phyloP scores from a whole-genome alignment of 768 basidiomycete genomes.

The Lyophyllum atratum region DNA sequence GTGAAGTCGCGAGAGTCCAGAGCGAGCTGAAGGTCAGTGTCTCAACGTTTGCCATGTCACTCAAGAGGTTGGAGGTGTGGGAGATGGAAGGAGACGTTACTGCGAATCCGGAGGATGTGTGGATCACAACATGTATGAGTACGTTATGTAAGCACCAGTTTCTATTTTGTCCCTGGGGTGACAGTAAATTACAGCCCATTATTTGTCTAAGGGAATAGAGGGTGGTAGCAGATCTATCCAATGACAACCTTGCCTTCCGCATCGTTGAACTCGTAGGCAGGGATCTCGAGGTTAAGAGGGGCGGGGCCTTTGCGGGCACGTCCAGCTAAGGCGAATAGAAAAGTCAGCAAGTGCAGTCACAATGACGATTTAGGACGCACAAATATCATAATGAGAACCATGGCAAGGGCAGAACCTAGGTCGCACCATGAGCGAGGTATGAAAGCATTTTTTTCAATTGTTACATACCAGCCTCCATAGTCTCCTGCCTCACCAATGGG shows the following conservation, averaged over 20 bases:
- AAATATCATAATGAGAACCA: slow-evolving; percentile 98
- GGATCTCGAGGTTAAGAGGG: slow-evolving; percentile 95
- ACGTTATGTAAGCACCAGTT: slow-evolving; percentile 13
- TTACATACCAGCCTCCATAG: slow-evolving; percentile 92
- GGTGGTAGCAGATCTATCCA: slow-evolving; percentile 53
- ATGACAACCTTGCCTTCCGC: slow-evolving; percentile 84
- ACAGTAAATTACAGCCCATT: slow-evolving; percentile 16
- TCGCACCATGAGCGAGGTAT: not conserved
- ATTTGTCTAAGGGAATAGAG: slow-evolving; percentile 28
- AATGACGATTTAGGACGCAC: slow-evolving; percentile 43
- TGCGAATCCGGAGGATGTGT: slow-evolving; percentile 9
- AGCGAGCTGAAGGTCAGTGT: slow-evolving; percentile 36
- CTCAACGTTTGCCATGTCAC: slow-evolving; percentile 35
- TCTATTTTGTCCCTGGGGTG: slow-evolving; percentile 7
- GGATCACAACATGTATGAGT: not conserved
- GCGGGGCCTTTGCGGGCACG: slow-evolving; percentile 96
- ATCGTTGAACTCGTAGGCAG: slow-evolving; percentile 85
- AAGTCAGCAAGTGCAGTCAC: slow-evolving; percentile 12
- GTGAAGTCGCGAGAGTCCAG: slow-evolving; percentile 30
- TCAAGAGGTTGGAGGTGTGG: not conserved
- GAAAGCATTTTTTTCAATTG: not conserved
- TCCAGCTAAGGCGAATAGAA: slow-evolving; percentile 58
- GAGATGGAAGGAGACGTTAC: not conserved
- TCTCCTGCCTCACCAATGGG: slow-evolving; percentile 98
- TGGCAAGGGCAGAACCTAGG: slow-evolving; percentile 95